phyloP scores from a whole-genome alignment of 139 green algal species.

The Picochlorum sp. region DNA sequence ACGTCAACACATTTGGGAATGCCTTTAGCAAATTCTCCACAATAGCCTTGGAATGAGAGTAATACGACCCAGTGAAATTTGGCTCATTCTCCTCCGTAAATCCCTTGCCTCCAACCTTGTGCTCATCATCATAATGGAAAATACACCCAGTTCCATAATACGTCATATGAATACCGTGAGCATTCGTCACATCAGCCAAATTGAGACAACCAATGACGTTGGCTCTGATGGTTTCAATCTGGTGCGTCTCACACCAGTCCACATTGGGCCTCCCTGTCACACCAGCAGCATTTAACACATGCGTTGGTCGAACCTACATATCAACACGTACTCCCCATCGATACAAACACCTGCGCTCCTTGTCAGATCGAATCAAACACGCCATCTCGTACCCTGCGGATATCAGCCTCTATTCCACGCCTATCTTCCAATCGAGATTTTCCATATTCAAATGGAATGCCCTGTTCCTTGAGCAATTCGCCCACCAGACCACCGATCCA shows the following conservation, averaged over 20 bases:
- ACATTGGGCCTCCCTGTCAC: slow-evolving; percentile 94
- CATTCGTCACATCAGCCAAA: slow-evolving; percentile 70
- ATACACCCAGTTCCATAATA: slow-evolving; percentile 96
- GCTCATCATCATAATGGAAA: slow-evolving; percentile 93
- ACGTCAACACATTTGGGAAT: slow-evolving; percentile 86
- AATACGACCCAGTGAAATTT: slow-evolving; percentile 97
- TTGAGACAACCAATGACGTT: slow-evolving; percentile 94
- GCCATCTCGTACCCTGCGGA: slow-evolving; percentile 58
- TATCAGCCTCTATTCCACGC: slow-evolving; percentile 67
- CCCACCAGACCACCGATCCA: slow-evolving; percentile 86
- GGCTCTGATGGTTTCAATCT: slow-evolving; percentile 85
- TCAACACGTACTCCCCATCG: not conserved
- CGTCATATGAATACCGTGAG: slow-evolving; percentile 79
- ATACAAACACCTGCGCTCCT: not conserved
- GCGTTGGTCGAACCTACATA: slow-evolving; percentile 79
- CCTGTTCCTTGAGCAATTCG: slow-evolving; percentile 65
- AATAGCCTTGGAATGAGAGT: slow-evolving; percentile 92
- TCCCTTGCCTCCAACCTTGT: slow-evolving; percentile 64
- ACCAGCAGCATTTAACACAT: slow-evolving; percentile 90
- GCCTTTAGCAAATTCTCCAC: slow-evolving; percentile 80
- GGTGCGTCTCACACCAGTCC: slow-evolving; percentile 97
- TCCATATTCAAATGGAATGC: slow-evolving; percentile 76
- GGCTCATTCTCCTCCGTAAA: slow-evolving; percentile 90
- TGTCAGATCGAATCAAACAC: not conserved
- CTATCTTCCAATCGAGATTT: slow-evolving; percentile 79